A percentile compares a stretch with the other conserved stretches of the same genome.
Evolutionary conservation across 495 filamentous ascomycete genomes (phyloP).

Genomic region (Neurospora sp.): DNA sequence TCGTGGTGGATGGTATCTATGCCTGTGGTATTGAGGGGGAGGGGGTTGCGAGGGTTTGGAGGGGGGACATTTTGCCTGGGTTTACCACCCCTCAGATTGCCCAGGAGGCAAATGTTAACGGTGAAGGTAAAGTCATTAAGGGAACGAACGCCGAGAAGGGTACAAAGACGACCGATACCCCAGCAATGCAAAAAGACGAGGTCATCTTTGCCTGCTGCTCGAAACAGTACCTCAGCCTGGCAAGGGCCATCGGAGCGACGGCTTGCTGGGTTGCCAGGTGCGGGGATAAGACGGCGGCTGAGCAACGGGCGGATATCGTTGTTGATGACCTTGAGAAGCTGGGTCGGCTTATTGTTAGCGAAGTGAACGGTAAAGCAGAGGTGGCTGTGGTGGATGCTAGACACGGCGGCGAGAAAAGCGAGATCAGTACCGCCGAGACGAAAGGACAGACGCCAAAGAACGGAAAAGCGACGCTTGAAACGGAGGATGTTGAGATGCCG

Average conservation of each 20-base stretch:
- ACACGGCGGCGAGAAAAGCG: neutral
- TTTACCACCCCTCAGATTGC: too few species aligned
- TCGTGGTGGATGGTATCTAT: neutral
- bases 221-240: neutral
- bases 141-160: neutral
- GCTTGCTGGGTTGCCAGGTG: neutral
- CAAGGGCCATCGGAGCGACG: neutral
- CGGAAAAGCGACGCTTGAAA: too few species aligned
- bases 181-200: neutral
- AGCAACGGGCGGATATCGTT: neutral
- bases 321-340: neutral
- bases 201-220: neutral
- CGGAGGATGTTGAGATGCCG: neutral
- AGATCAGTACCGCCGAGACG: neutral
- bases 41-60: neutral
- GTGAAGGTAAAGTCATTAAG: neutral
- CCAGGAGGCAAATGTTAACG: too few species aligned
- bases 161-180: neutral
- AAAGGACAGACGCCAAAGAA: neutral
- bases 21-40: neutral
- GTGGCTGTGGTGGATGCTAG: neutral
- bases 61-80: neutral
- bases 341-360: neutral
- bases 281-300: neutral
- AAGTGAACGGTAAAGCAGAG: neutral